Conservation (phyloP, 495 filamentous ascomycete genomes). For the Daldinia bambusicola region DNA sequence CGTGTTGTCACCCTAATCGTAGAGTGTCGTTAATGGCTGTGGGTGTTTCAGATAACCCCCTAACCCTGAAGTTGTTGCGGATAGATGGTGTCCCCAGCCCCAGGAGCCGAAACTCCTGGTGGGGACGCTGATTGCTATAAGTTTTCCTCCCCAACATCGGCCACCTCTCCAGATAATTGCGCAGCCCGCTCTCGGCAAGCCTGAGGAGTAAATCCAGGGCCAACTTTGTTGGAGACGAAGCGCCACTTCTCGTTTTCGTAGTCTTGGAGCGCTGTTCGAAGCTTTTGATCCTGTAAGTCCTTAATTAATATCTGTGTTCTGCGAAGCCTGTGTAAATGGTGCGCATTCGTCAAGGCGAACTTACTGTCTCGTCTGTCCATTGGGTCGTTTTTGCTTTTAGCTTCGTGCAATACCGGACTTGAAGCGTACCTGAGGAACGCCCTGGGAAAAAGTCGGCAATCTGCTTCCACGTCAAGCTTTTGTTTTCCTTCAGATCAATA, state of each 20-base stretch:
- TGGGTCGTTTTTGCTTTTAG: slow-evolving; percentile 90
- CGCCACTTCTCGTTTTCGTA: slow-evolving; percentile 93
- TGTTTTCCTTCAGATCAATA: slow-evolving; percentile 90
- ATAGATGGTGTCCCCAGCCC: slow-evolving; percentile 60
- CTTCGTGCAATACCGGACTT: slow-evolving; percentile 94
- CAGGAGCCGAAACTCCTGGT: slow-evolving; percentile 63
- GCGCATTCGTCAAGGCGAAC: slow-evolving; percentile 46
- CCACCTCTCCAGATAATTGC: slow-evolving; percentile 58
- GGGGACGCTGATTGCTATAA: slow-evolving; percentile 68
- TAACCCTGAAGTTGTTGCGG: slow-evolving; percentile 53
- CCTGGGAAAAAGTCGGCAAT: slow-evolving; percentile 95
- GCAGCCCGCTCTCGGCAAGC: slow-evolving; percentile 84
- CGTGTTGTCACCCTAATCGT: slow-evolving; percentile 8
- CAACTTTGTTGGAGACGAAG: slow-evolving; percentile 86
- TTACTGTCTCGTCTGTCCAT: slow-evolving; percentile 92
- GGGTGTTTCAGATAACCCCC: slow-evolving; percentile 25
- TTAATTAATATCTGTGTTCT: slow-evolving; percentile 33
- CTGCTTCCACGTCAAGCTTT: slow-evolving; percentile 93
- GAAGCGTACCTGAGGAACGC: slow-evolving; percentile 84
- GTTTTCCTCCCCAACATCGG: slow-evolving; percentile 48
- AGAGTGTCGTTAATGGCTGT: slow-evolving; percentile 17
- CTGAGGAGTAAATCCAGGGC: slow-evolving; percentile 81
- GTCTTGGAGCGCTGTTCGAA: slow-evolving; percentile 81
- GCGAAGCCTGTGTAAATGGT: slow-evolving; percentile 15
- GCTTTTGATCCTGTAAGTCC: slow-evolving; percentile 73